A percentile compares a stretch with the other conserved stretches of the same genome.
These are phyloP conservation scores for Candida insectalens DNA, from an alignment of 805 yeast species.

Conservation along the genomic window DNA sequence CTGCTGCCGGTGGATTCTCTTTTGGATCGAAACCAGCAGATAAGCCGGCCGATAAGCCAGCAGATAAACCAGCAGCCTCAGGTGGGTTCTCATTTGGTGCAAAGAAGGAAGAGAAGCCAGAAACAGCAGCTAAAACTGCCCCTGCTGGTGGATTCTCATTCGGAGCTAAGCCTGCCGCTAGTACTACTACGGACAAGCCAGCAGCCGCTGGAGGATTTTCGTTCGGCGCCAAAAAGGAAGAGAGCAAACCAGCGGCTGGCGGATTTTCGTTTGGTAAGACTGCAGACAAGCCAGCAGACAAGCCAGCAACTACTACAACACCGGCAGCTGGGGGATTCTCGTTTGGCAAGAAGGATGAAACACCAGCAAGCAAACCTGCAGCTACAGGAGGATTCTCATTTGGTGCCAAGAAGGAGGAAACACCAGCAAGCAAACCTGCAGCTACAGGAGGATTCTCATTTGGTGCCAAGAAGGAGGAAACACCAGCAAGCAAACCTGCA, in stretches of 20 bases:
- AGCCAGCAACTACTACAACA: neutral
- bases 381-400: slow-evolving; percentile 4
- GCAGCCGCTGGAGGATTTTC: slow-evolving; percentile 7
- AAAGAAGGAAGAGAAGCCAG: slow-evolving; percentile 5
- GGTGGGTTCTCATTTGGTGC: slow-evolving; percentile 13
- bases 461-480: slow-evolving; percentile 1
- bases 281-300: neutral
- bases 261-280: neutral
- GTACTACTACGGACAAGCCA: slow-evolving; percentile 5
- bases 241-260: slow-evolving; percentile 6
- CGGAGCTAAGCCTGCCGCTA: too few species aligned
- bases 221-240: slow-evolving; percentile 12
- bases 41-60: too few species aligned
- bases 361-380: slow-evolving; percentile 12
- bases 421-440: slow-evolving; percentile 1
- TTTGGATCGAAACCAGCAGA: too few species aligned
- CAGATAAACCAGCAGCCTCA: slow-evolving; percentile 5
- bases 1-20: slow-evolving; percentile 4
- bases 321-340: neutral
- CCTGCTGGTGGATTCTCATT: slow-evolving; percentile 1
- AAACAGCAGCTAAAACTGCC: slow-evolving; percentile 4
- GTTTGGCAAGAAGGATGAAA: slow-evolving; percentile 1
- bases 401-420: slow-evolving; percentile 1
- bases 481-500: too few species aligned
- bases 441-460: too few species aligned